A percentile compares a stretch with the other conserved stretches of the same genome.
These are phyloP conservation scores for Suillus bovinus DNA, from an alignment of 768 basidiomycete genomes.

Conservation along the genomic window DNA sequence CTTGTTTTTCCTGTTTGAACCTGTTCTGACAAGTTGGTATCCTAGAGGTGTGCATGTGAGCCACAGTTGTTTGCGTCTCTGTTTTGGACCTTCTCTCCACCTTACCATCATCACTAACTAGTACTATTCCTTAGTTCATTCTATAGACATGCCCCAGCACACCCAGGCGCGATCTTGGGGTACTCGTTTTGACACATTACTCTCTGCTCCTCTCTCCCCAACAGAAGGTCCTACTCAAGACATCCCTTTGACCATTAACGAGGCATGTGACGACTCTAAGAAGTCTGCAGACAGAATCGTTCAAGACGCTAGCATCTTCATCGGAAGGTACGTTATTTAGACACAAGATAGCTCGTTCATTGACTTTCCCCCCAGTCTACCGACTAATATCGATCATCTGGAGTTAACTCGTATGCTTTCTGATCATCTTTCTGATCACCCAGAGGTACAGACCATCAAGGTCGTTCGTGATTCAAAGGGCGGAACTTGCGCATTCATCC, in stretches of 20 bases:
- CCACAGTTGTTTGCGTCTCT: not conserved
- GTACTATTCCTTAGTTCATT: slow-evolving; percentile 22
- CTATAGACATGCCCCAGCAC: slow-evolving; percentile 45
- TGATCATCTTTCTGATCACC: slow-evolving; percentile 66
- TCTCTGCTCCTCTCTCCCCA: slow-evolving; percentile 48
- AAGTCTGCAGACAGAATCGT: slow-evolving; percentile 47
- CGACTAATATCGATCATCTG: slow-evolving; percentile 61
- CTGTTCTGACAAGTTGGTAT: slow-evolving; percentile 1
- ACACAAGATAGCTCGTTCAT: not conserved
- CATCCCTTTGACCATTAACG: slow-evolving; percentile 10
- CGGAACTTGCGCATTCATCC: slow-evolving; percentile 82
- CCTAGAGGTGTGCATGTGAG: not conserved
- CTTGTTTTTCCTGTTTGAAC: not conserved
- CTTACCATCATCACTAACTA: slow-evolving; percentile 7
- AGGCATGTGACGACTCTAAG: slow-evolving; percentile 27
- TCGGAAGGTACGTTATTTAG: slow-evolving; percentile 63
- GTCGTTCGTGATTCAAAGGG: slow-evolving; percentile 76
- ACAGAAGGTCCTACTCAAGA: slow-evolving; percentile 21
- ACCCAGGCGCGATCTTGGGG: slow-evolving; percentile 59
- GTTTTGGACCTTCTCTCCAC: not conserved
- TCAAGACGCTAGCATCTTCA: slow-evolving; percentile 81
- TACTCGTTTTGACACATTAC: slow-evolving; percentile 69
- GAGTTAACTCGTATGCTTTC: slow-evolving; percentile 63
- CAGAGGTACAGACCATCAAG: slow-evolving; percentile 64
- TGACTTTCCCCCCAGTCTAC: slow-evolving; percentile 49